Evolutionary conservation across 192 early-diverging fungal species (phyloP).

Genomic region (Umbelopsis vinacea): DNA sequence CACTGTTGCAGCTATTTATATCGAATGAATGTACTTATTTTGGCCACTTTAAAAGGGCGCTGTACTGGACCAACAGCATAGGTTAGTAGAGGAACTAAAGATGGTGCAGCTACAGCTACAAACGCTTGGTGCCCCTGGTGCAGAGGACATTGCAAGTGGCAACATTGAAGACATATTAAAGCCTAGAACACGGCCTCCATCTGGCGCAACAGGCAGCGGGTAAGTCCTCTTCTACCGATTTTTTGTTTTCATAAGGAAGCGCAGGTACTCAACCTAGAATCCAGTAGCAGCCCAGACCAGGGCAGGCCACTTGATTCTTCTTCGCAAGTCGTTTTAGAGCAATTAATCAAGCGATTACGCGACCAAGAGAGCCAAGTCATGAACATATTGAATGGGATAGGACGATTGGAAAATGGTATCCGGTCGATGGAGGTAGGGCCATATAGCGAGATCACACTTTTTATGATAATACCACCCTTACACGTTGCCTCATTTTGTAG

Average conservation of each 20-base stretch:
- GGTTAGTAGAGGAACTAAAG: slow-evolving; percentile 29
- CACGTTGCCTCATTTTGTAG: background rate
- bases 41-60: background rate
- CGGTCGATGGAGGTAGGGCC: slow-evolving; percentile 26
- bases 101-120: slow-evolving; percentile 33
- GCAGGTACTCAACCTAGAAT: too few species aligned
- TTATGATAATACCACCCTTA: slow-evolving; percentile 5
- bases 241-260: too few species aligned
- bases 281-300: slow-evolving; percentile 7
- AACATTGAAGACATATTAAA: background rate
- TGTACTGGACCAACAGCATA: slow-evolving; percentile 34
- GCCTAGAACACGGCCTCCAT: background rate
- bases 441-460: background rate
- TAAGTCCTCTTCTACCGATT: too few species aligned
- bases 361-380: slow-evolving; percentile 29
- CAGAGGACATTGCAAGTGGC: slow-evolving; percentile 21
- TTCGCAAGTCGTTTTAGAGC: background rate
- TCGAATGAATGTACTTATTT: background rate
- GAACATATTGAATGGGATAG: slow-evolving; percentile 2
- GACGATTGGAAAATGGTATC: slow-evolving; percentile 22
- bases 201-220: background rate
- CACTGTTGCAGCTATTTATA: too few species aligned
- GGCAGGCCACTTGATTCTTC: background rate
- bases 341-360: slow-evolving; percentile 1
- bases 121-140: slow-evolving; percentile 39